These are phyloP conservation scores for Vachellia collinsii DNA, from an alignment of 306 rosid genomes.

Conservation along the genomic window DNA sequence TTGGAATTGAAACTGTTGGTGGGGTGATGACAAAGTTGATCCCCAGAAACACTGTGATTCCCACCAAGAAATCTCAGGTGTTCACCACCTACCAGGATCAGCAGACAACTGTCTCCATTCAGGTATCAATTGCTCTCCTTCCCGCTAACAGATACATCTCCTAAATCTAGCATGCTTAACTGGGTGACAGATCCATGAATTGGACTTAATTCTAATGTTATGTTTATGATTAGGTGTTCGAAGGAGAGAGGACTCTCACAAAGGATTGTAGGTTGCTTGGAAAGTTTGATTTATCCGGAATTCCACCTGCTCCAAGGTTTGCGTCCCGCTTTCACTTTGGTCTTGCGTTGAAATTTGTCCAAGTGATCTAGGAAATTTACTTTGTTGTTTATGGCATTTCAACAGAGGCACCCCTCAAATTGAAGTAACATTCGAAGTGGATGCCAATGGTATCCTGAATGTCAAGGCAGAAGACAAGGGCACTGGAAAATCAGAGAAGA, in stretches of 20 bases:
- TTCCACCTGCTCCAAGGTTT: slow-evolving; percentile 99
- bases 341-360: not conserved
- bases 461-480: slow-evolving; percentile 98
- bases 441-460: slow-evolving; percentile 92
- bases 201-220: not conserved
- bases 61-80: slow-evolving; percentile 98
- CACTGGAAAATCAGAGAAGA: slow-evolving; percentile 95
- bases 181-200: not conserved
- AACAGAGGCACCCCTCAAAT: slow-evolving; percentile 99
- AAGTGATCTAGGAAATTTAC: not conserved
- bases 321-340: slow-evolving; percentile 13
- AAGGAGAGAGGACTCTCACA: slow-evolving; percentile 99
- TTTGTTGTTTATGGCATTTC: not conserved
- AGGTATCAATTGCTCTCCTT: too few species aligned
- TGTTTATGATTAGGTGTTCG: slow-evolving; percentile 63
- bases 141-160: too few species aligned
- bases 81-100: slow-evolving; percentile 99
- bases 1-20: slow-evolving; percentile 98
- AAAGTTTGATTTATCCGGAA: slow-evolving; percentile 83
- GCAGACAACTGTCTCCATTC: slow-evolving; percentile 97
- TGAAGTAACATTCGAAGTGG: slow-evolving; percentile 97
- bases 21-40: slow-evolving; percentile 99
- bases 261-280: slow-evolving; percentile 97
- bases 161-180: not conserved
- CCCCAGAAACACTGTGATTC: slow-evolving; percentile 95